Evolutionary conservation across 1,284 basidiomycete species (phyloP), one percentile per base, ranked within the genome.

Genomic region (Ustilago vetiveriae): DNA sequence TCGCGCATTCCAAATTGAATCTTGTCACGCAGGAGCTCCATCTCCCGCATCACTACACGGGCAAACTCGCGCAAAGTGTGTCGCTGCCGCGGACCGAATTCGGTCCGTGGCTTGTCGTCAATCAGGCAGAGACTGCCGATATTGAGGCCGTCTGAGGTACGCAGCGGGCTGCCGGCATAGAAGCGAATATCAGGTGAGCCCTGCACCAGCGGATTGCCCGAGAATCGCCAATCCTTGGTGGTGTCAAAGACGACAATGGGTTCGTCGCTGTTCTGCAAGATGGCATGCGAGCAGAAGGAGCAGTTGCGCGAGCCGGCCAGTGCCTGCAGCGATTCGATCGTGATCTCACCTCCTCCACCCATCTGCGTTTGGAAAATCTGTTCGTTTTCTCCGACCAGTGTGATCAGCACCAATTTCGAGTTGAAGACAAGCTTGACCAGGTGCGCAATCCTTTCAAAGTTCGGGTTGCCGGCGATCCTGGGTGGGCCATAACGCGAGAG

Each of bases 41-140:
- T 89, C 83, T 97, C 94, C 39, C 94, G 88, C 90, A 96, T 92
- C n/a, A 90, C 89, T 51, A 97, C 89, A 6, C 78, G 83, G 1
- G 93, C 92, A 82, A 97, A 96, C 82, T 97, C 94, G 78, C 95
- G 95, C 58, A 97, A 85, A 1, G 92, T 94, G 83, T 95, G 91
- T 38, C 94, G 85, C 75, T 93, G 92, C 27, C 94, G 85, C 17
- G 94, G 92, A 3, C 89, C 89, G 78, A 96, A 97, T 62, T 94
- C 92, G 16, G 87, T 85, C 40, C 91, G 86, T 2, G 93, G 92
- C 39, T 87, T 85, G 79, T 93, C 90, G 74, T 95, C 93, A 67
- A 94, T 88, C 52, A 97, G 86, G 45, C 92, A 90, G 52, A 96
- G 84, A 54, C 90, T 91, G 77, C 93, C 93, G 55, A 97, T 89